Evolutionary conservation across 257 asterid species (phyloP), one percentile per base, ranked within the genome.

Genomic region (Leonotis leonurus): DNA sequence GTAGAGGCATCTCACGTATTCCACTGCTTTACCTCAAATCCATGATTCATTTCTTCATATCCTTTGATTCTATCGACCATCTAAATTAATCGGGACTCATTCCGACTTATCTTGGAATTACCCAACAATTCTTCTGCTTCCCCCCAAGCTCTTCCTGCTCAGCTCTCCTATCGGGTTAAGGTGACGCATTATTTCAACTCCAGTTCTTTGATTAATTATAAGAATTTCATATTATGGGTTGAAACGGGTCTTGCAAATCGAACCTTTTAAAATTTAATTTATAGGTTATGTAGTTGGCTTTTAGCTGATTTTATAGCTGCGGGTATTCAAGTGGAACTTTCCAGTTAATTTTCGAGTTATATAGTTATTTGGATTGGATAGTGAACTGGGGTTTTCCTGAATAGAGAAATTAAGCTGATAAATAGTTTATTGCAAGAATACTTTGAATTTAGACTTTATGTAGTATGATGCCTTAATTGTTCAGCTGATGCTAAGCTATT

Each of bases 381-480:
- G 13, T 67, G 60, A 61, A 46, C 67, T 66, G 70, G 70, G 21
- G 8, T 51, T 56, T 60, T 56, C 45, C 30, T 36, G 36, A 73
- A 9, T 30, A 39, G 45, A 40, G 53, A 33, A 56, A 46, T 62
- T 49, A 56, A 8, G 57, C 48, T 55, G 43, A 9, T 2, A 43
- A 13, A 11, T 21, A 37, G 53, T 24, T 61, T 46, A 6, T 67
- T 48, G 70, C 25, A 21, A 30, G 62, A 16, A 40, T 55, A 41
- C 10, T n/a, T 65, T 45, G 62, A 40, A 37, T 49, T 40, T 20
- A 68, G 71, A 16, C 14, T 39, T 3, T 21, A 14, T 39, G 52
- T 33, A 10, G 49, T 58, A 30, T 16, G 44, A 27, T 7, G 33
- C 46, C 13, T 22, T 13, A 25, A 41, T 49, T 16, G 30, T 36